These are phyloP conservation scores for Hapsidospora chrysogenum DNA, from an alignment of 495 filamentous ascomycete species.

Conservation along the genomic window DNA sequence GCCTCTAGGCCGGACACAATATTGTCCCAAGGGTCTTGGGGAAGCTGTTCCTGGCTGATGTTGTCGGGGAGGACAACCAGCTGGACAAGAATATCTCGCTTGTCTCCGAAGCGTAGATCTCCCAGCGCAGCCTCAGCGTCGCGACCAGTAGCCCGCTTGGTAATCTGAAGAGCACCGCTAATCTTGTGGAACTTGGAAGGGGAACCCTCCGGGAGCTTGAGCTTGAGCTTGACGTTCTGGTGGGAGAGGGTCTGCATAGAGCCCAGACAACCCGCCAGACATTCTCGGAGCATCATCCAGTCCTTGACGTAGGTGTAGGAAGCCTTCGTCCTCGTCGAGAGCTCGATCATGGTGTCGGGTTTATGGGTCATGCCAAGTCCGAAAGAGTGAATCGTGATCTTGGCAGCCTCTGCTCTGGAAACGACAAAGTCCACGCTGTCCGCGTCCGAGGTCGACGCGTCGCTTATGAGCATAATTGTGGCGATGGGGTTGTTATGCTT, in stretches of 20 bases:
- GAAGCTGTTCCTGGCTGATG: slow-evolving; percentile 66
- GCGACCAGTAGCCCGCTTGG: slow-evolving; percentile 90
- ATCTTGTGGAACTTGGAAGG: slow-evolving; percentile 98
- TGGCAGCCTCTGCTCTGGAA: slow-evolving; percentile 92
- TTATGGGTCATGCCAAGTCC: slow-evolving; percentile 95
- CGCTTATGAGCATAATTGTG: slow-evolving; percentile 93
- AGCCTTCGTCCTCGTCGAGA: slow-evolving; percentile 90
- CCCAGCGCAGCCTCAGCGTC: slow-evolving; percentile 89
- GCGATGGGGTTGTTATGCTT: slow-evolving; percentile 94
- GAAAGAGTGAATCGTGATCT: slow-evolving; percentile 94
- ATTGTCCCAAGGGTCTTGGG: slow-evolving; percentile 92
- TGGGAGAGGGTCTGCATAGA: slow-evolving; percentile 94
- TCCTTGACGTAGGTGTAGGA: slow-evolving; percentile 98
- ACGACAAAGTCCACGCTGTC: slow-evolving; percentile 98
- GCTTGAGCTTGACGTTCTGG: slow-evolving; percentile 94
- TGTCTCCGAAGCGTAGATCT: slow-evolving; percentile 91
- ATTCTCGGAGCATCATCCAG: slow-evolving; percentile 99
- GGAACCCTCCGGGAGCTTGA: slow-evolving; percentile 86
- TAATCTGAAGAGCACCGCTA: slow-evolving; percentile 89
- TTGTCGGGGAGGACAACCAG: slow-evolving; percentile 85
- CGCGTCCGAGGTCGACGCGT: slow-evolving; percentile 91
- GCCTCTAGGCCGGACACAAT: slow-evolving; percentile 93
- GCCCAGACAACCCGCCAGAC: slow-evolving; percentile 85
- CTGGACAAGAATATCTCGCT: slow-evolving; percentile 91
- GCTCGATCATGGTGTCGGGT: slow-evolving; percentile 95